A percentile compares a stretch with the other conserved stretches of the same genome.
These are phyloP conservation scores for Russula emetica DNA, from an alignment of 768 basidiomycete genomes.

Conservation along the genomic window DNA sequence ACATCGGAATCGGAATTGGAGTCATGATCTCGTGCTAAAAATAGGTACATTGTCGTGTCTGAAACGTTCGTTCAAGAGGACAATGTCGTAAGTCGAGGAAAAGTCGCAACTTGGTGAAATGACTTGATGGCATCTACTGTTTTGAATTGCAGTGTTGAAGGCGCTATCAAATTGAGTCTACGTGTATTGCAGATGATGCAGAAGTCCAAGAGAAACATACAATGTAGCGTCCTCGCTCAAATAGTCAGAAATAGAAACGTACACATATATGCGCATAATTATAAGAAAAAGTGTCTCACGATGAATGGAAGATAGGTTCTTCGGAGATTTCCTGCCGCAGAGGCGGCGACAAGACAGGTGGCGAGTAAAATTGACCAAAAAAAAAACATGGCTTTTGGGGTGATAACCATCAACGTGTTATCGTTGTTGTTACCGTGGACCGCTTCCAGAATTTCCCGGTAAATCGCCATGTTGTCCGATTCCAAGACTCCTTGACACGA, in stretches of 20 bases:
- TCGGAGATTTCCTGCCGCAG: not conserved
- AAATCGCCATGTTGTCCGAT: not conserved
- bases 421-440: not conserved
- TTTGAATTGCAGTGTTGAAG: not conserved
- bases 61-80: not conserved
- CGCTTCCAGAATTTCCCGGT: slow-evolving; percentile 11
- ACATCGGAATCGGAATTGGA: not conserved
- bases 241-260: not conserved
- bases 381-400: not conserved
- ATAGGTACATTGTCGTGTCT: not conserved
- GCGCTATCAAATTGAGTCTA: not conserved
- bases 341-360: too few relatives aligned
- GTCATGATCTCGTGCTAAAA: not conserved
- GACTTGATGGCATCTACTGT: not conserved
- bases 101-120: not conserved
- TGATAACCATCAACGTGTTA: not conserved
- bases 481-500: not conserved
- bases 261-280: not conserved
- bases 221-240: not conserved
- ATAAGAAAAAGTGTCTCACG: not conserved
- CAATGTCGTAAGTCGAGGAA: not conserved
- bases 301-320: not conserved
- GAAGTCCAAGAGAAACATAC: not conserved
- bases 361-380: not conserved
- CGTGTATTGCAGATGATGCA: too few relatives aligned